Conservation (phyloP, 2,329 filamentous ascomycete genomes). For the Beauveria caledonica region DNA sequence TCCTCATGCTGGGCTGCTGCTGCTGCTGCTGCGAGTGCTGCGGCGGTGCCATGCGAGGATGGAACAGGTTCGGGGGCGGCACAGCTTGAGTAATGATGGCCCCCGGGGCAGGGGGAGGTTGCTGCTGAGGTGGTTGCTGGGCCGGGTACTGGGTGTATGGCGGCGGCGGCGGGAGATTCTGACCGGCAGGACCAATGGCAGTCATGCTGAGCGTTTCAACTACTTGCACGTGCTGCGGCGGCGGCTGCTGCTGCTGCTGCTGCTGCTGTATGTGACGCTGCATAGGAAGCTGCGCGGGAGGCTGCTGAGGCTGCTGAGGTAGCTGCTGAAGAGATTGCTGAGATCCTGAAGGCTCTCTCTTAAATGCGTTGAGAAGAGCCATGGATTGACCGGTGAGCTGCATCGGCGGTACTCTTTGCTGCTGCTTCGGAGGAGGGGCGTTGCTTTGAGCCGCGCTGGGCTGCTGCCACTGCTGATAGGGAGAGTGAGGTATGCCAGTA, state of each 20-base stretch:
- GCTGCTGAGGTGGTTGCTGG: neutral
- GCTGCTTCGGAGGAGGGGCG: neutral
- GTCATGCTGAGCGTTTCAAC: neutral
- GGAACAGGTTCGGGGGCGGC: neutral
- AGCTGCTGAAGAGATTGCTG: slow-evolving; percentile 16
- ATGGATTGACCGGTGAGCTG: slow-evolving; percentile 35
- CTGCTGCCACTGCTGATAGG: slow-evolving; percentile 17
- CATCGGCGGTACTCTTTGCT: slow-evolving; percentile 13
- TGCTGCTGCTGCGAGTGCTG: neutral
- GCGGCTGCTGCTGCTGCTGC: slow-evolving; percentile 8
- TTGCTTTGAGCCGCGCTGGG: slow-evolving; percentile 1
- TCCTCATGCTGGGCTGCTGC: slow-evolving; percentile 13
- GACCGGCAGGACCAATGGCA: neutral
- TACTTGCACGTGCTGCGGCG: neutral
- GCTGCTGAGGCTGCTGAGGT: slow-evolving; percentile 14
- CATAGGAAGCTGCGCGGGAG: slow-evolving; percentile 13
- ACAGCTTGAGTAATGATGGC: neutral
- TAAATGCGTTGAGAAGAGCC: slow-evolving; percentile 38
- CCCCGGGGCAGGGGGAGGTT: neutral
- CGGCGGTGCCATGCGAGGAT: neutral
- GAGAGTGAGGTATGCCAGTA: slow-evolving; percentile 14
- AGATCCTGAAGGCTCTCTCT: slow-evolving; percentile 18
- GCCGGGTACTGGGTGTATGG: slow-evolving; percentile 9
- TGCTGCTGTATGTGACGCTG: neutral
- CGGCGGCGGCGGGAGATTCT: slow-evolving; percentile 4